phyloP scores from a whole-genome alignment of 2,329 filamentous ascomycete genomes.

The Phialemoniopsis sp. region DNA sequence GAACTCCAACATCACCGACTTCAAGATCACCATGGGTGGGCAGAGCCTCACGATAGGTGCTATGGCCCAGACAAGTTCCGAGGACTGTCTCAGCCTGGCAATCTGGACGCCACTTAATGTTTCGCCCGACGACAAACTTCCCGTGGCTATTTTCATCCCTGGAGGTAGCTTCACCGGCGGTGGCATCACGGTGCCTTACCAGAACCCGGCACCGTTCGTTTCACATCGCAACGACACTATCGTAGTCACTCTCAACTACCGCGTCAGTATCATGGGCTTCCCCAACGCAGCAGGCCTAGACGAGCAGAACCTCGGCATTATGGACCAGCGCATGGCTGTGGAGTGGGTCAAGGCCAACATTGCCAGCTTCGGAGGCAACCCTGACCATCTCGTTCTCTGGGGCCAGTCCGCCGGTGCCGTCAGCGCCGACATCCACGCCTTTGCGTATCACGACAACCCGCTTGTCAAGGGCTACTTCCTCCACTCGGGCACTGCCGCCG shows the following conservation, averaged over 20 bases:
- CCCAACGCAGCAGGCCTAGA: constrained; percentile 20
- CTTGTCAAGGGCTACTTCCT: constrained; percentile 35
- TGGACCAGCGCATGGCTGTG: constrained; percentile 44
- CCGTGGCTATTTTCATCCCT: constrained; percentile 7
- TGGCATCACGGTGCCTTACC: constrained; percentile 8
- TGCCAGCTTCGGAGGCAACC: constrained; percentile 40
- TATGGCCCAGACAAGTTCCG: constrained; percentile 15
- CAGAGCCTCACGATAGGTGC: constrained; percentile 19
- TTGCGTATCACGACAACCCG: constrained; percentile 39
- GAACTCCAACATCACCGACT: constrained; percentile 21
- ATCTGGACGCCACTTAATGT: constrained; percentile 7
- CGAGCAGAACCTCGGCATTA: constrained; percentile 39
- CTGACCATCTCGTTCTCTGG: constrained; percentile 33
- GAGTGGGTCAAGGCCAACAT: constrained; percentile 48
- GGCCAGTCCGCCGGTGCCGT: constrained; percentile 42
- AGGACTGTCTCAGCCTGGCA: constrained; percentile 10
- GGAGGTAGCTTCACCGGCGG: constrained; percentile 21
- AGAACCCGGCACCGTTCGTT: constrained; percentile 10
- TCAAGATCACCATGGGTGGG: constrained; percentile 21
- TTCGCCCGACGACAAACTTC: constrained; percentile 7
- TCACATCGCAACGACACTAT: constrained; percentile 2
- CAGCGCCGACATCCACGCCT: constrained; percentile 33
- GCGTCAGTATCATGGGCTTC: constrained; percentile 27
- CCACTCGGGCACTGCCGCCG: constrained; percentile 32
- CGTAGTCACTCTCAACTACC: constrained; percentile 32